These are phyloP conservation scores for Chaetomium tenue DNA, from an alignment of 495 filamentous ascomycete species.

Conservation along the genomic window DNA sequence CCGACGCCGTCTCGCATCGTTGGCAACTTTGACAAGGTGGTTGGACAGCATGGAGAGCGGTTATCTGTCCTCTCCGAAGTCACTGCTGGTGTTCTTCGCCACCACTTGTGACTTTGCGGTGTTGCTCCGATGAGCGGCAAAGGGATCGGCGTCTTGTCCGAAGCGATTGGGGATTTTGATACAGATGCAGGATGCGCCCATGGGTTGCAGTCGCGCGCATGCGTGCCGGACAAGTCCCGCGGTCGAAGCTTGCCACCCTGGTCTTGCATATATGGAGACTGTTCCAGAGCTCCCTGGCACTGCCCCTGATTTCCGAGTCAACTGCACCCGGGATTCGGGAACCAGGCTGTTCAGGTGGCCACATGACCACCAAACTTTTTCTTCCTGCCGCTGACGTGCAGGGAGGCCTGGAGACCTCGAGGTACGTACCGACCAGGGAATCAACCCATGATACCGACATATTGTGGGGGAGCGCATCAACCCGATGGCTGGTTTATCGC, in stretches of 20 bases:
- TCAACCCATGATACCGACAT: too few species aligned
- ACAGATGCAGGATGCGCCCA: conserved; percentile 4
- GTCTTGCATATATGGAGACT: conserved; percentile 1
- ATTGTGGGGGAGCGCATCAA: too few species aligned
- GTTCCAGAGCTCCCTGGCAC: conserved; percentile 7
- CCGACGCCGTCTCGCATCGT: background rate
- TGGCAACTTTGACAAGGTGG: background rate
- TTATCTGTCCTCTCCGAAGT: background rate
- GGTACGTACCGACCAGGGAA: background rate
- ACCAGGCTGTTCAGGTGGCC: background rate
- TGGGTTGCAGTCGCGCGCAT: conserved; percentile 2
- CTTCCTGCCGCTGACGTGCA: conserved; percentile 5
- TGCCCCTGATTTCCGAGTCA: conserved; percentile 10
- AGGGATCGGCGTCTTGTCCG: background rate
- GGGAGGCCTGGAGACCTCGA: background rate
- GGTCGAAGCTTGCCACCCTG: conserved; percentile 13
- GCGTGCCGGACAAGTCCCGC: conserved; percentile 6
- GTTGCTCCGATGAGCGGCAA: conserved; percentile 7
- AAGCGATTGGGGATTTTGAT: background rate
- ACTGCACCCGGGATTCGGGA: conserved; percentile 16
- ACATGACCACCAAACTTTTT: conserved; percentile 12
- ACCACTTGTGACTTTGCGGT: background rate
- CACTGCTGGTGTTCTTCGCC: conserved; percentile 6
- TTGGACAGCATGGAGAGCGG: background rate
- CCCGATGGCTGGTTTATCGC: too few species aligned